Conservation (phyloP, 163 green algal species). For the Chloromonas sp. region DNA sequence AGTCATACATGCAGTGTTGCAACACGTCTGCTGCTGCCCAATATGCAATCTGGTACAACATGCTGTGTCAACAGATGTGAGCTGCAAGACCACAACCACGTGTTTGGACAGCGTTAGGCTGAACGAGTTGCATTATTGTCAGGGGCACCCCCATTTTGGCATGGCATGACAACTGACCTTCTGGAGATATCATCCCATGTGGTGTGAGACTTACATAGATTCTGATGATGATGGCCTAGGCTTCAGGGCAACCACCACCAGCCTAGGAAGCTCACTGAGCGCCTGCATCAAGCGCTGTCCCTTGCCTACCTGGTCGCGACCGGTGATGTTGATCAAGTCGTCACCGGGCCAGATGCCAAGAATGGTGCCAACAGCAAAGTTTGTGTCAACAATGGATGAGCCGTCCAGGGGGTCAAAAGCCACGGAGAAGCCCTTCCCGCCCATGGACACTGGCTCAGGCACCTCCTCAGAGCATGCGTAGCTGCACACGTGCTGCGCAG, state of each 20-base stretch:
- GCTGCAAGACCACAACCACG: not conserved
- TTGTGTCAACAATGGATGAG: conserved; percentile 91
- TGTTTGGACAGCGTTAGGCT: not conserved
- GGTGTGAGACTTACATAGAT: too few species aligned
- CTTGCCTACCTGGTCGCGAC: conserved; percentile 50
- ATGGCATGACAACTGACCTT: too few species aligned
- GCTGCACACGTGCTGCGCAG: conserved; percentile 68
- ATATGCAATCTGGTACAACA: too few species aligned
- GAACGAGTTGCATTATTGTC: too few species aligned
- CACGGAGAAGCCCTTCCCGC: conserved; percentile 82
- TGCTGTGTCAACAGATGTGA: not conserved
- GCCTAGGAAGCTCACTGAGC: too few species aligned
- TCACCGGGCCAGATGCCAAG: conserved; percentile 89
- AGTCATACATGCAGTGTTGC: too few species aligned
- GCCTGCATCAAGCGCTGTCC: too few species aligned
- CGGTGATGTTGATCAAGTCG: conserved; percentile 73
- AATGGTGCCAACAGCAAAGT: conserved; percentile 94
- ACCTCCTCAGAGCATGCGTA: conserved; percentile 94
- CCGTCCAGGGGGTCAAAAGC: conserved; percentile 92
- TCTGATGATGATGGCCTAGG: too few species aligned
- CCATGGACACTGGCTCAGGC: conserved; percentile 88
- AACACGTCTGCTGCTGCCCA: too few species aligned
- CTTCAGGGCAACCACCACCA: too few species aligned
- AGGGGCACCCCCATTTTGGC: too few species aligned
- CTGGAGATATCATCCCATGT: too few species aligned